Percentiles rank a stretch among this genome's conserved stretches.
These are phyloP conservation scores for Tritrichomonas foetus DNA, from an alignment of 208 protist species.

Conservation along the genomic window DNA sequence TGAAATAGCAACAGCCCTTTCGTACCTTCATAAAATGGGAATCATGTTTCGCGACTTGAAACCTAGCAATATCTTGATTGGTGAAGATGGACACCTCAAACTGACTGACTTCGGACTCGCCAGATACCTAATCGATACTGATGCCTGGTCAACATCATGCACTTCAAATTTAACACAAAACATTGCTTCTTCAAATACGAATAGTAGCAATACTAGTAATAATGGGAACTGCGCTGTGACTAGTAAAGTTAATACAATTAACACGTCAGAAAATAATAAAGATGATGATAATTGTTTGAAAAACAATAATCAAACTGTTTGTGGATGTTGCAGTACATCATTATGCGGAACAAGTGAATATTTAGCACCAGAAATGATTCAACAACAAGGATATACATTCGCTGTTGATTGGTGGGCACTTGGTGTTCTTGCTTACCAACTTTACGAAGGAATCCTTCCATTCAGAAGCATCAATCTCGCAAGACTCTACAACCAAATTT, in stretches of 20 bases:
- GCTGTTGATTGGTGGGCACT: neutral
- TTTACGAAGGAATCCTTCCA: neutral
- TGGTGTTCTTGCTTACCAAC: neutral
- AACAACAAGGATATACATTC: neutral
- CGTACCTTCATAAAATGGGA: constrained; percentile 31
- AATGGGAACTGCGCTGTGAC: too few species aligned
- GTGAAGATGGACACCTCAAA: neutral
- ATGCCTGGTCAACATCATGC: too few species aligned
- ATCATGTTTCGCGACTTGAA: neutral
- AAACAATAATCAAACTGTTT: too few species aligned
- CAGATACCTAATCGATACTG: neutral
- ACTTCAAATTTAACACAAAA: too few species aligned
- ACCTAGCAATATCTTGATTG: neutral
- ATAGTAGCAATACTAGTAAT: too few species aligned
- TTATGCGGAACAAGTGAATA: constrained; percentile 1
- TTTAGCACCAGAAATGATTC: constrained; percentile 25
- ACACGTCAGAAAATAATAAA: too few species aligned
- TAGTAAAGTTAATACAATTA: too few species aligned
- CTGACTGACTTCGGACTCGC: neutral
- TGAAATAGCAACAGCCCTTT: neutral
- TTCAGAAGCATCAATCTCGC: neutral
- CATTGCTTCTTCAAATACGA: too few species aligned
- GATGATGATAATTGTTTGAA: too few species aligned
- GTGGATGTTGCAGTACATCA: too few species aligned
- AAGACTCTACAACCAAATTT: too few species aligned